Conservation (phyloP, 441 rosid genomes). For the Erodium moschatum region DNA sequence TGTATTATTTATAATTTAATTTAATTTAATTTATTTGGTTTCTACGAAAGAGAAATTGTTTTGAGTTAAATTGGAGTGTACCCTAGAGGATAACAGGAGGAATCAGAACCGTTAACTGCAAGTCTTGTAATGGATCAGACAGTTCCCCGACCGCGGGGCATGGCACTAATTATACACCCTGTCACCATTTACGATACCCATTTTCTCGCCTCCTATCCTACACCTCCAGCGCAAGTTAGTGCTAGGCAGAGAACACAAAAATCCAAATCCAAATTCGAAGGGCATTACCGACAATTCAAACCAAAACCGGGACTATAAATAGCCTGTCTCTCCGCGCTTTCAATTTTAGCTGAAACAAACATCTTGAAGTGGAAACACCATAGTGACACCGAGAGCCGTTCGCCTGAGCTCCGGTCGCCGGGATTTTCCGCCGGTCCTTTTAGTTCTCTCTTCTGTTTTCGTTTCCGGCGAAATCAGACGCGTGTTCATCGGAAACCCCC, state of each 20-base stretch:
- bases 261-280: neutral
- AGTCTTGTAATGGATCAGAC: neutral
- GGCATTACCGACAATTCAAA: neutral
- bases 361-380: neutral
- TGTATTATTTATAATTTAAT: too few relatives aligned
- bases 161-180: neutral
- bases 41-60: too few relatives aligned
- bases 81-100: neutral
- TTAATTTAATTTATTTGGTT: too few relatives aligned
- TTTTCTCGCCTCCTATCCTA: neutral
- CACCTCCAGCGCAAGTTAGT: neutral
- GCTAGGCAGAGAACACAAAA: too few relatives aligned
- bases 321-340: neutral
- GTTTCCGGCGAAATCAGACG: slow-evolving; percentile 2
- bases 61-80: too few relatives aligned
- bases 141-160: neutral
- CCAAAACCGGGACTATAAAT: neutral
- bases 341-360: neutral
- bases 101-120: slow-evolving; percentile 1
- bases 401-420: slow-evolving; percentile 2
- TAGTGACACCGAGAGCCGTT: neutral
- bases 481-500: neutral
- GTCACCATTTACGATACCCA: neutral
- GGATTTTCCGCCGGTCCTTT: neutral
- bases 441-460: neutral